phyloP scores from a whole-genome alignment of 2,329 filamentous ascomycete genomes.

The Colletotrichum cuscutae region DNA sequence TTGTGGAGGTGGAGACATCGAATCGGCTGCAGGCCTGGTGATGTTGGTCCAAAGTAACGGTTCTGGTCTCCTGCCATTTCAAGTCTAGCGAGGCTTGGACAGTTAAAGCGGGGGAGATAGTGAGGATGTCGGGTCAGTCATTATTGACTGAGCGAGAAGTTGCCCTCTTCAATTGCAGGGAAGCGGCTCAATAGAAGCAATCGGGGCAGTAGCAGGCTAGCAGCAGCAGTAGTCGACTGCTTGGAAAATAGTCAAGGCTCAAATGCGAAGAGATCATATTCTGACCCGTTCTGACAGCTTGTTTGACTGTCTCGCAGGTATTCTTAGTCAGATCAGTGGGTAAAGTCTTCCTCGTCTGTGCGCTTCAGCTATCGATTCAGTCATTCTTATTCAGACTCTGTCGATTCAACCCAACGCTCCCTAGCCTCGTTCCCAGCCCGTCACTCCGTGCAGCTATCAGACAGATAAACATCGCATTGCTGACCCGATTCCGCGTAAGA shows the following conservation, averaged over 20 bases:
- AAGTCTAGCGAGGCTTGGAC: neutral
- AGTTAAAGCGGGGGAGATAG: constrained; percentile 30
- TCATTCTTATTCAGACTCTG: neutral
- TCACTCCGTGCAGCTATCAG: too few species aligned
- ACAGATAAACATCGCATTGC: neutral
- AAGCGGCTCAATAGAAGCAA: neutral
- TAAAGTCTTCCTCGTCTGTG: neutral
- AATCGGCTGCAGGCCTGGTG: neutral
- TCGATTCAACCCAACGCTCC: neutral
- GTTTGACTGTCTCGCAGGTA: neutral
- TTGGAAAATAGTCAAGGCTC: too few species aligned
- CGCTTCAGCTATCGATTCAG: neutral
- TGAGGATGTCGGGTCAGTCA: neutral
- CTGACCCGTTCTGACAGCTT: neutral
- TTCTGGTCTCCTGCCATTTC: constrained; percentile 25
- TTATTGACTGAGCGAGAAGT: neutral
- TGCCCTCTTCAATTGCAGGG: neutral
- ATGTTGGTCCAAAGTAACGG: constrained; percentile 7
- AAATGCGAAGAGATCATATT: neutral
- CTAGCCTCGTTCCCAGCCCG: neutral
- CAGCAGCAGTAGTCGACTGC: too few species aligned
- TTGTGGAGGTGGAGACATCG: neutral
- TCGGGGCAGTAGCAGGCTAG: too few species aligned
- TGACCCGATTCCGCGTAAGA: neutral
- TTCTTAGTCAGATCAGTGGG: neutral